These are phyloP conservation scores for Rubia balearica DNA, from an alignment of 305 asterid species.

Conservation along the genomic window DNA sequence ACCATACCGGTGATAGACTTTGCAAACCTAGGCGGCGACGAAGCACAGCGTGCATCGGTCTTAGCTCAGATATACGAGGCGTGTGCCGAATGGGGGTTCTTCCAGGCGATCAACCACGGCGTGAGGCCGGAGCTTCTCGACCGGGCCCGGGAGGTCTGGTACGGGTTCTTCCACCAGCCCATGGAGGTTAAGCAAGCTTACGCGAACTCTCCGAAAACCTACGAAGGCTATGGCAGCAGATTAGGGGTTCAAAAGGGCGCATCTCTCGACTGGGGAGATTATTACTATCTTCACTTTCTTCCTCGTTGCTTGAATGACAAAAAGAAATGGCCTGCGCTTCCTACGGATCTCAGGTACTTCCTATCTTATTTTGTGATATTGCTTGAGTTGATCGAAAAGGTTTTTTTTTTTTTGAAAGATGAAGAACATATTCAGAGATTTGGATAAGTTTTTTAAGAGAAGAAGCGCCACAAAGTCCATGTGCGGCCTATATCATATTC, in stretches of 20 bases:
- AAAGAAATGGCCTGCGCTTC: constrained; percentile 71
- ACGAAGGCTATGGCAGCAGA: constrained; percentile 87
- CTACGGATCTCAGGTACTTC: constrained; percentile 45
- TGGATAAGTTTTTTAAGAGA: background rate
- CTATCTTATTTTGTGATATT: background rate
- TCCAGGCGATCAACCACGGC: constrained; percentile 71
- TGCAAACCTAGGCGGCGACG: background rate
- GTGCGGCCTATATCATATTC: background rate
- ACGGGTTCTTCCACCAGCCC: constrained; percentile 62
- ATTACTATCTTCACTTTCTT: constrained; percentile 64
- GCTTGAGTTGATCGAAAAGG: background rate
- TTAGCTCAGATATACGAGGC: constrained; percentile 41
- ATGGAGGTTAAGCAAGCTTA: constrained; percentile 56
- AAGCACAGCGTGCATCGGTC: background rate
- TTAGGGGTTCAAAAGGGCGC: constrained; percentile 77
- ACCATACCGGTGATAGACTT: constrained; percentile 53
- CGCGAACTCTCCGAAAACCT: constrained; percentile 68
- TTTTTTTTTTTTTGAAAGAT: background rate
- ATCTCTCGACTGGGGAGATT: constrained; percentile 86
- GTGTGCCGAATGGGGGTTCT: constrained; percentile 69
- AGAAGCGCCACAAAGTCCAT: constrained; percentile 3
- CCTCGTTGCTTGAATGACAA: constrained; percentile 55
- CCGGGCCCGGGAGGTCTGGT: constrained; percentile 58
- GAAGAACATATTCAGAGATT: background rate
- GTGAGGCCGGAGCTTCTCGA: constrained; percentile 48